Conservation (phyloP, 345 rosid genomes). For the Angophora floribunda region DNA sequence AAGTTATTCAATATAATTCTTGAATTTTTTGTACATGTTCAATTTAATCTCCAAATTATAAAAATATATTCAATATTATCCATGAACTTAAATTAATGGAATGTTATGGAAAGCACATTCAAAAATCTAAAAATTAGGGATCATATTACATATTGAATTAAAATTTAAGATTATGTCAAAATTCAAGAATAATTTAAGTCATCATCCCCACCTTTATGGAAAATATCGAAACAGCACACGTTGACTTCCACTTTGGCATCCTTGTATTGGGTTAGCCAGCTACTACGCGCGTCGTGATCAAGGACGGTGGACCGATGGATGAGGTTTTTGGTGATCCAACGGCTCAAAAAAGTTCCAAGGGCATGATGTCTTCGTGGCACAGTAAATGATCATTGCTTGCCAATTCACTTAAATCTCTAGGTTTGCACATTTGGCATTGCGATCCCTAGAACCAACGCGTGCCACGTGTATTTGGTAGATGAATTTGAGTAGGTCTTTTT, state of each 20-base stretch:
- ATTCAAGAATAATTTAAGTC: fast-evolving
- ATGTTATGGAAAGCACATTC: too few species aligned
- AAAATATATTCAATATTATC: too few species aligned
- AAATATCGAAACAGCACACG: background rate
- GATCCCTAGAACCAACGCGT: background rate
- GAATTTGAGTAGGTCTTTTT: background rate
- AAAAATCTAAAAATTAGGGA: too few species aligned
- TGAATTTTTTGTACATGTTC: too few species aligned
- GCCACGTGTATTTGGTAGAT: background rate
- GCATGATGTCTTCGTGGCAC: background rate
- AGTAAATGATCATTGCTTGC: background rate
- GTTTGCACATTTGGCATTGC: background rate
- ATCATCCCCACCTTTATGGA: background rate
- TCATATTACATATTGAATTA: fast-evolving
- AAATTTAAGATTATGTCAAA: fast-evolving
- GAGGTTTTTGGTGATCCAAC: background rate
- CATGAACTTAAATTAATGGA: too few species aligned
- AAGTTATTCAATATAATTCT: too few species aligned
- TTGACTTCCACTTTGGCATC: background rate
- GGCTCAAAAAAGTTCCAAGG: background rate
- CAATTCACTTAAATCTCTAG: background rate
- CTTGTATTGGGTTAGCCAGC: background rate
- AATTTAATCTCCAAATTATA: too few species aligned
- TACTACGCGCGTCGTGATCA: background rate
- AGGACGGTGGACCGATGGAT: background rate